Base-by-base conservation (phyloP, 208 protist genomes). In the Dictyostelium gargantuum region DNA sequence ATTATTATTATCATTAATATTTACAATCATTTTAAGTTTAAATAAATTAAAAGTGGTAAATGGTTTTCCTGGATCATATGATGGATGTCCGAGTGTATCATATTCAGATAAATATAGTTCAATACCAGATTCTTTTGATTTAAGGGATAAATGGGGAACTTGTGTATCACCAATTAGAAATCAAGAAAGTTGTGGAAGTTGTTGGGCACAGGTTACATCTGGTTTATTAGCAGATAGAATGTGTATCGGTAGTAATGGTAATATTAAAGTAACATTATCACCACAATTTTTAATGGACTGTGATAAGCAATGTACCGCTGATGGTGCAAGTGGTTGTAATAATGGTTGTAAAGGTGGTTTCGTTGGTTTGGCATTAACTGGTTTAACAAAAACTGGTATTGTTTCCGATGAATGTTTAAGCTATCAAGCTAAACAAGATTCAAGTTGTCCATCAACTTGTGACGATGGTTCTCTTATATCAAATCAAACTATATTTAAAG, bases 271-370 rank as follows among this genome's bases (percentile, higher is more conserved):
- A 17, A n/a, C 42, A 66, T 13, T 86, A 3, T 86, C 81, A 50
- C 81, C 81, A 23, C 81, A 86, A 54, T 75, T 66, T 58, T 32
- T 86, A 40, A 11, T 86, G 1, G 81, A 76, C 38, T 86, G 81
- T 35, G 23, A n/a, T 21, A 0, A 38, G 6, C 35, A 17, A 2
- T 85, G 80, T 58, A 54, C 11, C 29, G 2, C 9, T 2, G 26
- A 52, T 38, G 35, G 35, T 44, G 11, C 23, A 10, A 74, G 35
- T 44, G 32, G 35, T 26, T 75, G 81, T 29, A 86, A 86, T 29
- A 61, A 35, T 50, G 81, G 81, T 26, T 86, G 81, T 48, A 56
- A 46, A n/a, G 40, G 35, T 21, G 81, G 81, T 10, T 77, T 46
- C 32, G 23, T 86, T 2, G 81, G 74, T 50, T 15, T 63, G 1